Conservation (phyloP, 148 eudicot species). For the Fagopyrum esculentum region DNA sequence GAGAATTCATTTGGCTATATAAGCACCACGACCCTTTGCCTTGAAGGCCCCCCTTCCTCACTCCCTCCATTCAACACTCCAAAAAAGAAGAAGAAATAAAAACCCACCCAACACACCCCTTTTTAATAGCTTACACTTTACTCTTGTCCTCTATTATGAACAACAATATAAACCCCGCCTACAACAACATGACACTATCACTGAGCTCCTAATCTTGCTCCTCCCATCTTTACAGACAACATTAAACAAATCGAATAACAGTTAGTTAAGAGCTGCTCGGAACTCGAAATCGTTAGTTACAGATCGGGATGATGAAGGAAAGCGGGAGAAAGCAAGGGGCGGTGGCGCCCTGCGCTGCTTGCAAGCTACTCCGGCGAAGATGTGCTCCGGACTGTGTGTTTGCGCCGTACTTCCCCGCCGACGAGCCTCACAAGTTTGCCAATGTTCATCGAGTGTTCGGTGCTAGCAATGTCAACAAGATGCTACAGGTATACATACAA, state of each 20-base stretch:
- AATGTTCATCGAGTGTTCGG: constrained; percentile 84
- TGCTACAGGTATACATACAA: constrained; percentile 47
- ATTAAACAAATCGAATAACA: no score
- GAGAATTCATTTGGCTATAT: neutral
- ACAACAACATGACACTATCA: constrained; percentile 1
- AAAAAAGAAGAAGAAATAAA: neutral
- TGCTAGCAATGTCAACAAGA: constrained; percentile 94
- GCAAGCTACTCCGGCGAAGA: constrained; percentile 66
- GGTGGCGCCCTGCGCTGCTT: constrained; percentile 77
- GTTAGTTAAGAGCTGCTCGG: no score
- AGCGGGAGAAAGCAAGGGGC: constrained; percentile 65
- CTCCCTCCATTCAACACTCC: neutral
- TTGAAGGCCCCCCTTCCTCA: neutral
- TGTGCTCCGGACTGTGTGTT: constrained; percentile 75
- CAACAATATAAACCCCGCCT: neutral
- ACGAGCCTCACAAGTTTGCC: constrained; percentile 87
- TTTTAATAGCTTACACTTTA: constrained; percentile 23
- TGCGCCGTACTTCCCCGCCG: constrained; percentile 81
- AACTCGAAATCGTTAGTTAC: no score
- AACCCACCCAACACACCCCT: constrained; percentile 5
- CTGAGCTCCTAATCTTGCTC: neutral
- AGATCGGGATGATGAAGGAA: constrained; percentile 40
- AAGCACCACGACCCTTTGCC: neutral
- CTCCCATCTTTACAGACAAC: no score
- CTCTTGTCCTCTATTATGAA: constrained; percentile 25